Evolutionary conservation across 2,329 filamentous ascomycete species (phyloP).

Genomic region (Pyrenophora teres): DNA sequence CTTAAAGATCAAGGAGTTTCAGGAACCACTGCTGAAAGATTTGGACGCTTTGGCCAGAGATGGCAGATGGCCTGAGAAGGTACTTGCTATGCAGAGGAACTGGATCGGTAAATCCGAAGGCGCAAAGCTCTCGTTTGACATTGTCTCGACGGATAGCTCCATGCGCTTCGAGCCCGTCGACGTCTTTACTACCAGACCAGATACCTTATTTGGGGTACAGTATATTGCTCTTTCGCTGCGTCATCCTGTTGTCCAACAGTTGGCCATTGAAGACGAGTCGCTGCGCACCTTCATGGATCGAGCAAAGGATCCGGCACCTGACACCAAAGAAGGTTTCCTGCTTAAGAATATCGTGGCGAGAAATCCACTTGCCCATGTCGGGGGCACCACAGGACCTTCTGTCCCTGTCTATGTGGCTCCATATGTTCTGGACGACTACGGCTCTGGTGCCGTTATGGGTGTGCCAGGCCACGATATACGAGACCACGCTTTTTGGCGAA

Average conservation of each 20-base stretch:
- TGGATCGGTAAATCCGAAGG: conserved; percentile 84
- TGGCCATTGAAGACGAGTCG: conserved; percentile 64
- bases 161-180: conserved; percentile 60
- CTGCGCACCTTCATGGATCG: conserved; percentile 70
- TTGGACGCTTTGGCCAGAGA: conserved; percentile 67
- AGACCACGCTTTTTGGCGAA: conserved; percentile 79
- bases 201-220: conserved; percentile 86
- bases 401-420: conserved; percentile 81
- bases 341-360: conserved; percentile 54
- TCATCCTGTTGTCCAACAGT: conserved; percentile 68
- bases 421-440: conserved; percentile 84
- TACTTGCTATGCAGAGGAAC: conserved; percentile 81
- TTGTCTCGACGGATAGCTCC: conserved; percentile 51
- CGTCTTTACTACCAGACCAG: conserved; percentile 82
- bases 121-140: conserved; percentile 71
- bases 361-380: conserved; percentile 57
- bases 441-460: conserved; percentile 88
- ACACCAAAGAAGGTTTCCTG: conserved; percentile 68
- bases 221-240: conserved; percentile 78
- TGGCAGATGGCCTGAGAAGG: conserved; percentile 78
- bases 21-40: conserved; percentile 72
- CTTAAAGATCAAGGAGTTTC: conserved; percentile 79
- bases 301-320: conserved; percentile 58
- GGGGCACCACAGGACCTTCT: conserved; percentile 55
- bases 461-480: conserved; percentile 83